Evolutionary conservation across 2,329 filamentous ascomycete genomes (phyloP), one percentile per base, ranked within the genome.

Genomic region (Fusarium liriodendri): DNA sequence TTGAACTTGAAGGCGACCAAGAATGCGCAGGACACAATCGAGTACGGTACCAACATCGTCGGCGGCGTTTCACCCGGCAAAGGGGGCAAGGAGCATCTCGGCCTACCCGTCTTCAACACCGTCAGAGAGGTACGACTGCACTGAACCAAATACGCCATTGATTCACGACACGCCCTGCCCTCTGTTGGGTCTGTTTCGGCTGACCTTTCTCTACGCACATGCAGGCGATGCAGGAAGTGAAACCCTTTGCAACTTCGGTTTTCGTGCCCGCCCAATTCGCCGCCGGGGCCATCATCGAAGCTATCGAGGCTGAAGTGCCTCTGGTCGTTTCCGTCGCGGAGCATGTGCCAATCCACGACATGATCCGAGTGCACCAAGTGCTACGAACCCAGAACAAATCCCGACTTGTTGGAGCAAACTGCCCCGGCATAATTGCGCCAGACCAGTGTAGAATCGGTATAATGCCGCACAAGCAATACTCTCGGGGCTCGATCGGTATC

Each of bases 271-370:
- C 92, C 3, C 87, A 88, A 52, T 88, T 90, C 58, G 92, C 92
- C 2, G 89, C 91, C 3, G 83, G 85, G 61, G 93, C 93, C 0
- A 94, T 94, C 72, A 90, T 93, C 77, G 92, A 94, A 76, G 90
- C 92, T 1, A 92, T 96, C 66, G 93, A 94, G 79, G 93, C 93
- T 0, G 93, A 95, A 78, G 91, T 95, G 1, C 92, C 93, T 0
- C 86, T 95, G 2, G 90, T 95, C 22, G 93, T 95, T 7, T 92
- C 93, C 9, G 93, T 96, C 11, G 93, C 94, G 8, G 94, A 96
- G 80, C 93, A 95, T 79, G 92, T 95, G 37, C 94, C 94, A 0
- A 83, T 95, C 22, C 93, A 95, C 80, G 93, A 95, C 78, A 92
- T 95, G 79, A 86, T 95, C 73, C 88, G 92, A 83, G 83, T 88